Base-by-base conservation (phyloP, 1,139 yeast genomes). In the Blastobotrys proliferans region DNA sequence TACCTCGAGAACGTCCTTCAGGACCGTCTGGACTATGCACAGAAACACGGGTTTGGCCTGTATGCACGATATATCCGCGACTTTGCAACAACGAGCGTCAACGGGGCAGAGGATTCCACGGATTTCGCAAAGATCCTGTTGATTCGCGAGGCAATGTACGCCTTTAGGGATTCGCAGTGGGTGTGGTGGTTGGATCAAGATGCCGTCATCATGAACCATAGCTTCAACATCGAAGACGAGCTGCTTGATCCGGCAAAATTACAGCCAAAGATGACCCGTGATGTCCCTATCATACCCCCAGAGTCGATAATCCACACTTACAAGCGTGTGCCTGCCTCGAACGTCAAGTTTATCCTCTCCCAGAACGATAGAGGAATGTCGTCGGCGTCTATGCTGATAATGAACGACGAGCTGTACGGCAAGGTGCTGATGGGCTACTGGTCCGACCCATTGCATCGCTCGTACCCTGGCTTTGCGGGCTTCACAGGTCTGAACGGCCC, bases 121-220 rank as follows among this genome's bases (percentile, higher is more conserved):
- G 58, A 58, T 50, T 83, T 90, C 86, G 73, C 79, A 26, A 76
- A 81, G 51, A 58, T 80, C 33, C 72, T 72, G 48, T 63, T 81
- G 38, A 61, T 85, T 59, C 74, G 94, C 50, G 94, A 90, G 38
- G 96, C 97, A 13, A 81, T 87, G 83, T 78, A 76, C 63, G 92
- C 95, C 0, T 90, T 88, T 68, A 95, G 96, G 1, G 69, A 79
- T 34, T 81, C 95, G 10, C 80, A 85, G 58, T 83, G 90, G 76
- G 77, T 88, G 57, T 85, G 96, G 92, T 88, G 81, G 63, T 63
- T 90, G 34, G 95, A 86, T 60, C 81, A 86, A 57, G 81, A 83
- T 58, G 78, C 88, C 0, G 65, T 85, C 45, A 77, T 90, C 41
- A 81, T 83, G 84, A 75, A 84, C 49, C 68, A 75, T 48, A 74